Evolutionary conservation across 108 stramenopile genomes (phyloP).

Genomic region (Cyclotella baltica): DNA sequence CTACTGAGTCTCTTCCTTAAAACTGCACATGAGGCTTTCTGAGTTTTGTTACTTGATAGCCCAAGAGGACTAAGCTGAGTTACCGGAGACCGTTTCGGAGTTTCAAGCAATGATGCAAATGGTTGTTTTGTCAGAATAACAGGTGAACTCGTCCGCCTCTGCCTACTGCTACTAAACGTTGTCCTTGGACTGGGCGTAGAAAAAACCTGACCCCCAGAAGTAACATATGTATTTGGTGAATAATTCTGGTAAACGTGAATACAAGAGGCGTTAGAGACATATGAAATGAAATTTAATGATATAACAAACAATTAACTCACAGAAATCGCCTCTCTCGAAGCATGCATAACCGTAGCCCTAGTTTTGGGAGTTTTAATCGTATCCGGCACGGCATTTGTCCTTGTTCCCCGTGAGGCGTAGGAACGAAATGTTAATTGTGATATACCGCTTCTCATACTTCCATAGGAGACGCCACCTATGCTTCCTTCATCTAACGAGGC

Average conservation of each 20-base stretch:
- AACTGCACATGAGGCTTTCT: constrained; percentile 10
- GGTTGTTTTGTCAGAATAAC: constrained; percentile 20
- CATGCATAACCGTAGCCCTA: constrained; percentile 13
- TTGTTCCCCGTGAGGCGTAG: constrained; percentile 38
- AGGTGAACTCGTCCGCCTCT: background rate
- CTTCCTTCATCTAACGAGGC: constrained; percentile 54
- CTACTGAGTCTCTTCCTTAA: constrained; percentile 44
- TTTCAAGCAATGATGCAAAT: constrained; percentile 45
- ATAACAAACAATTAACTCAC: background rate
- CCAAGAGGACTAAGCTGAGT: constrained; percentile 7
- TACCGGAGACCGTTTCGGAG: constrained; percentile 26
- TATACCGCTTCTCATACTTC: constrained; percentile 40
- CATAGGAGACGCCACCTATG: constrained; percentile 37
- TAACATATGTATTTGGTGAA: constrained; percentile 41
- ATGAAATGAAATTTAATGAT: background rate
- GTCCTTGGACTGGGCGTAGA: constrained; percentile 40
- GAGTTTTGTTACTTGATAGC: background rate
- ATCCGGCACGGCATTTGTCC: constrained; percentile 17
- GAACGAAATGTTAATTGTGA: constrained; percentile 35
- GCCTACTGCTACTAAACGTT: constrained; percentile 1
- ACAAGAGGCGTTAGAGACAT: background rate
- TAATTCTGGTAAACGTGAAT: constrained; percentile 5
- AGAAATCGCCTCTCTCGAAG: constrained; percentile 18
- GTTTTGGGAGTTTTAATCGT: constrained; percentile 45
- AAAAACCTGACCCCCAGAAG: constrained; percentile 41